Conservation (phyloP, 345 rosid species). For the Punica granatum region DNA sequence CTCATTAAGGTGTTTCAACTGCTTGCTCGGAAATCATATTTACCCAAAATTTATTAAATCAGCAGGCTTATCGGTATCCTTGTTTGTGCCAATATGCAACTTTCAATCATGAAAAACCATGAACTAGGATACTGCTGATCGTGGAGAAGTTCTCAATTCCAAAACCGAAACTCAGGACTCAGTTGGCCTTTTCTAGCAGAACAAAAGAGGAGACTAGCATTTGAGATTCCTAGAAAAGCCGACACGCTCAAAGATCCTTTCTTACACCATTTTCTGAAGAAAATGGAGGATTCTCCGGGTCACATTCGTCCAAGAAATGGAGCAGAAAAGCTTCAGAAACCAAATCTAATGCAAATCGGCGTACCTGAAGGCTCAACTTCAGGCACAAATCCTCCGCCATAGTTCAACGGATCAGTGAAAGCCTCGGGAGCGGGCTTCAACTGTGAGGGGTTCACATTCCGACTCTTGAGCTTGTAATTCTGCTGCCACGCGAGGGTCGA, state of each 20-base stretch:
- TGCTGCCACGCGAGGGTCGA: slow-evolving; percentile 93
- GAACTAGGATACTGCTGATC: neutral
- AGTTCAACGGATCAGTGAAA: slow-evolving; percentile 60
- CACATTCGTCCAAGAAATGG: neutral
- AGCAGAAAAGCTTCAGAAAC: neutral
- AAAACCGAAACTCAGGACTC: neutral
- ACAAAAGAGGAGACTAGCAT: neutral
- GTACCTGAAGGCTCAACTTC: slow-evolving; percentile 71
- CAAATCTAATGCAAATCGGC: neutral
- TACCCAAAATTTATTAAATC: neutral
- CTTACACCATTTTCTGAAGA: neutral
- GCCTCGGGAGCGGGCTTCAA: slow-evolving; percentile 64
- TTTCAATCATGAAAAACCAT: neutral
- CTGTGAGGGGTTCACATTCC: slow-evolving; percentile 27
- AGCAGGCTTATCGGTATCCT: neutral
- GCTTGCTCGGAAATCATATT: neutral
- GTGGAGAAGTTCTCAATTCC: neutral
- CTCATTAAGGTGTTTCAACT: too few species aligned
- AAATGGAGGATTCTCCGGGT: neutral
- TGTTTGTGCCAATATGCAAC: too few species aligned
- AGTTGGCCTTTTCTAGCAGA: neutral
- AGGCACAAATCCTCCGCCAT: slow-evolving; percentile 86
- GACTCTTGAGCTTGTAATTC: slow-evolving; percentile 34
- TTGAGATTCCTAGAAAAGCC: neutral
- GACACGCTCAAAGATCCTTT: neutral